Evolutionary conservation across 768 basidiomycete species (phyloP).

Genomic region (Trametes cinnabarina): DNA sequence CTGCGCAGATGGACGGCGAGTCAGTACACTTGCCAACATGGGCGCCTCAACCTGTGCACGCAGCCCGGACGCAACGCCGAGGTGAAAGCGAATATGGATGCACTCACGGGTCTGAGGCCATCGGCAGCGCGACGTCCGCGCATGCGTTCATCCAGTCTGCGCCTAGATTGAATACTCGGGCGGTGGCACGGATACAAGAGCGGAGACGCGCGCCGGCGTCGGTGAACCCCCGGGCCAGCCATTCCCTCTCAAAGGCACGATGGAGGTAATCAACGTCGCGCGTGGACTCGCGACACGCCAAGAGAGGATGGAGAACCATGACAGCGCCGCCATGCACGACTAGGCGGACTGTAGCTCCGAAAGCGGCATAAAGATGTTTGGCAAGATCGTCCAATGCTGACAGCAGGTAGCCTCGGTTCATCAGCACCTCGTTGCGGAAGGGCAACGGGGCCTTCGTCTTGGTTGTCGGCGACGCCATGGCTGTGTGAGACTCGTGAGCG

Average conservation of each 20-base stretch:
- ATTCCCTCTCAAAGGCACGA: slow-evolving; percentile 59
- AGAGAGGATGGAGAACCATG: slow-evolving; percentile 61
- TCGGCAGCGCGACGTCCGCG: slow-evolving; percentile 68
- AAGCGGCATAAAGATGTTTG: slow-evolving; percentile 41
- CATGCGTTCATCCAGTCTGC: slow-evolving; percentile 79
- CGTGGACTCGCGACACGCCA: slow-evolving; percentile 47
- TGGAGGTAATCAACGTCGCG: slow-evolving; percentile 69
- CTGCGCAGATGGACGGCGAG: slow-evolving; percentile 15
- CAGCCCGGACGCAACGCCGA: not conserved
- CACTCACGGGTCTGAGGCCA: slow-evolving; percentile 46
- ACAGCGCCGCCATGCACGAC: slow-evolving; percentile 73
- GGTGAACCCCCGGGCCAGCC: slow-evolving; percentile 42
- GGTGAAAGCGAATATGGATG: slow-evolving; percentile 34
- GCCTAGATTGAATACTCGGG: slow-evolving; percentile 48
- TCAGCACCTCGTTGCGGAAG: slow-evolving; percentile 36
- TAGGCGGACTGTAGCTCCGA: slow-evolving; percentile 54
- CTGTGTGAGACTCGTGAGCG: not conserved
- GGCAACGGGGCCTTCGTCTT: slow-evolving; percentile 12
- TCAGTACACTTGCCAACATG: not conserved
- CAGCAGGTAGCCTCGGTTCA: slow-evolving; percentile 37
- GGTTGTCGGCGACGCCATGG: slow-evolving; percentile 2
- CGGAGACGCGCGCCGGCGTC: slow-evolving; percentile 57
- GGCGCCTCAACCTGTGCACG: not conserved
- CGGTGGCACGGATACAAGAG: slow-evolving; percentile 56
- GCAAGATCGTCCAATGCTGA: slow-evolving; percentile 53